Conservation (phyloP, 805 yeast genomes). For the Saturnispora besseyi region DNA sequence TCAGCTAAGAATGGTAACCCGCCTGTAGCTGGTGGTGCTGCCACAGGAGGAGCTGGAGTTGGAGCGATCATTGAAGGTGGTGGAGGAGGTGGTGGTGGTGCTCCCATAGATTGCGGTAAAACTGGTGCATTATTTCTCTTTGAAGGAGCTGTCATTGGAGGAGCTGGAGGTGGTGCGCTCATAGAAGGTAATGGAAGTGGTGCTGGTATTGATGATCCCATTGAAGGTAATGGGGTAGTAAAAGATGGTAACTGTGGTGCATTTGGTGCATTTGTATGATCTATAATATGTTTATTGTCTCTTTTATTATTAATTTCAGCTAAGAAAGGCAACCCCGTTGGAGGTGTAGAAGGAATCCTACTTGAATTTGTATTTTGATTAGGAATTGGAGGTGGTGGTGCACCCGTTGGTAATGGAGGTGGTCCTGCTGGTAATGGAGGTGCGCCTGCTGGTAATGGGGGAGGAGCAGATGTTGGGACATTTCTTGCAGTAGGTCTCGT, state of each 20-base stretch:
- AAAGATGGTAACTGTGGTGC: constrained; percentile 20
- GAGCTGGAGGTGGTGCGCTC: constrained; percentile 12
- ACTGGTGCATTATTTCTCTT: constrained; percentile 5
- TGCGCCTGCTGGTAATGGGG: constrained; percentile 17
- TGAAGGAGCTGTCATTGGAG: constrained; percentile 16
- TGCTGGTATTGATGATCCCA: constrained; percentile 17
- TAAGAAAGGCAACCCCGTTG: constrained; percentile 40
- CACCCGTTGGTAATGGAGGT: constrained; percentile 12
- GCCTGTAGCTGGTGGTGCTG: constrained; percentile 25
- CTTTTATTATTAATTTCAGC: constrained; percentile 43
- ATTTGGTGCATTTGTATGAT: constrained; percentile 6
- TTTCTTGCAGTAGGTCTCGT: constrained; percentile 1
- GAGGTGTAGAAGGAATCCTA: constrained; percentile 6
- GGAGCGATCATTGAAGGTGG: constrained; percentile 16
- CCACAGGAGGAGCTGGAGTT: constrained; percentile 14
- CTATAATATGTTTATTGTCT: no score
- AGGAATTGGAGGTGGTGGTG: no score
- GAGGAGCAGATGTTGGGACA: not conserved
- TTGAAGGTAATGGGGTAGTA: constrained; percentile 19
- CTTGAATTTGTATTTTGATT: constrained; percentile 8
- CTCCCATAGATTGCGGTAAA: constrained; percentile 9
- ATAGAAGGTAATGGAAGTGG: constrained; percentile 18
- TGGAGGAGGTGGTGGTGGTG: constrained; percentile 19
- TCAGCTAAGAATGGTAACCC: constrained; percentile 51
- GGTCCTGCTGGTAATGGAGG: constrained; percentile 18